Evolutionary conservation across 441 rosid genomes (phyloP), one percentile per base, ranked within the genome.

Genomic region (Pelargonium citronellum): DNA sequence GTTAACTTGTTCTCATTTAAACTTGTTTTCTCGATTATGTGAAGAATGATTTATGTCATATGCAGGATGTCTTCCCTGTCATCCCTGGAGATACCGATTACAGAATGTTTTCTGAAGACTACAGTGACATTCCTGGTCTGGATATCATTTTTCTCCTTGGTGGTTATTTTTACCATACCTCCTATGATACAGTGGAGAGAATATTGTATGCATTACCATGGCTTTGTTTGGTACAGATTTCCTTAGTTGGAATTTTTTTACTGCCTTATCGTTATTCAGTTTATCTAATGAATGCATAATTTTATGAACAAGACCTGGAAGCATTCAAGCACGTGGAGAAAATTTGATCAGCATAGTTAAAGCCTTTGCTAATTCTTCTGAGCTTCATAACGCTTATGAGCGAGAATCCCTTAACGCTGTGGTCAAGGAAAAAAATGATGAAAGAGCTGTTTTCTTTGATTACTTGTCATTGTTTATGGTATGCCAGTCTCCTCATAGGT

Each of bases 241-340:
- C 46, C 64, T 83, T 77, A 69, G 51, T 63, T 71, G 68, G 67
- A 70, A 67, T 55, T 67, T 63, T 69, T 69, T 46, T 65, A 30
- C 73, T n/a, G 19, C 60, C 46, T 67, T 41, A 63, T 74, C 51
- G 47, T 81, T 75, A 46, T 78, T 81, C 74, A 73, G 69, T 75
- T 80, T 67, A 46, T 73, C 82, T 82, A 57, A 81, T 73, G 34
- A 67, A 72, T 84, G 71, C 64, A 70, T 74, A n/a, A 73, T 65
- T 72, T 71, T 69, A 67, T 72, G n/a, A 79, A 81, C 74, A 88
- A 95, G 99, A 85, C 98, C 99, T 73, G 99, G 99, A 72, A 92
- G 96, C 88, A 82, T 95, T 81, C 99, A 95, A 88, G 98, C 93
- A 39, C 98, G 98, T 41, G 99, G 98, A 79, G 98, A 95, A 12